A percentile compares a stretch with the other conserved stretches of the same genome.
Evolutionary conservation across 2,329 filamentous ascomycete species (phyloP).

Genomic region (Samsoniella hepiali): DNA sequence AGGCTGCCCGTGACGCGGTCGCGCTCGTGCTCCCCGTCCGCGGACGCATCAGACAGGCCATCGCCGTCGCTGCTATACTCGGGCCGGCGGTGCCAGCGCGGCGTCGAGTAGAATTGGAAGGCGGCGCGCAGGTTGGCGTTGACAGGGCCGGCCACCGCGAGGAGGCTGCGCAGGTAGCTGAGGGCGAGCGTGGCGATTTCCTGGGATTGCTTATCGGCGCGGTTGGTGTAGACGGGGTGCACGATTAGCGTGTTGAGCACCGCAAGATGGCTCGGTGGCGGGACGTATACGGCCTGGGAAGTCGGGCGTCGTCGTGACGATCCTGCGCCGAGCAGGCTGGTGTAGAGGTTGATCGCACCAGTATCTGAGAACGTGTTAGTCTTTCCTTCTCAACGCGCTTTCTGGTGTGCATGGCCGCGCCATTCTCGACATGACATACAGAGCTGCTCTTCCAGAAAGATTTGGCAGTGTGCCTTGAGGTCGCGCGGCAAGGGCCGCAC

Average conservation of each 20-base stretch:
- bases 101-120: constrained; percentile 59
- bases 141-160: constrained; percentile 64
- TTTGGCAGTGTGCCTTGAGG: constrained; percentile 62
- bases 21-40: constrained; percentile 34
- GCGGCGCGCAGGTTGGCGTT: constrained; percentile 67
- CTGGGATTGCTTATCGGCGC: constrained; percentile 59
- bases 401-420: background rate
- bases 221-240: constrained; percentile 75
- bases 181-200: constrained; percentile 65
- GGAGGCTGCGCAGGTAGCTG: constrained; percentile 65
- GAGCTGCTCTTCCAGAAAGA: constrained; percentile 73
- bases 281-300: constrained; percentile 54
- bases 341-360: constrained; percentile 60
- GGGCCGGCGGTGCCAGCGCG: constrained; percentile 31
- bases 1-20: constrained; percentile 53
- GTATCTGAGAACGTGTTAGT: constrained; percentile 25
- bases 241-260: constrained; percentile 78
- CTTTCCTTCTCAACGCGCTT: constrained; percentile 14
- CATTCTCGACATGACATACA: constrained; percentile 46
- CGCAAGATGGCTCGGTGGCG: constrained; percentile 70
- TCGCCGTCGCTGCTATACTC: constrained; percentile 42
- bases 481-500: constrained; percentile 58
- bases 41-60: constrained; percentile 32
- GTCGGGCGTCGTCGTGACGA: constrained; percentile 29
- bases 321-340: constrained; percentile 58